Evolutionary conservation across 1,284 basidiomycete genomes (phyloP), one percentile per base, ranked within the genome.

Genomic region (Athelia psychrophila): DNA sequence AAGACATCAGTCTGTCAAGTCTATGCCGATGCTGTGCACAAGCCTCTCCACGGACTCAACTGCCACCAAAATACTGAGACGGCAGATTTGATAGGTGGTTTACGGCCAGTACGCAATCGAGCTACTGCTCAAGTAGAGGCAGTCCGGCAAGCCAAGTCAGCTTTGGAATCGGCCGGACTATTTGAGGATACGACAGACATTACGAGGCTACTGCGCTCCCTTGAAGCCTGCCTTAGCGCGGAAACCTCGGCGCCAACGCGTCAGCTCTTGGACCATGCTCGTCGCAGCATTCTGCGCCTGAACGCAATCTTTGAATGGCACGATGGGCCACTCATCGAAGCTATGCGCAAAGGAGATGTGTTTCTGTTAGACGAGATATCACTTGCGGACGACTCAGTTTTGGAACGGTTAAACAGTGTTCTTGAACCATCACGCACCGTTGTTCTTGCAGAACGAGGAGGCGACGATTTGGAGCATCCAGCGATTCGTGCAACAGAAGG

Each of bases 1-100:
- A 99, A 99, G 73, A 99, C 97, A 0, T 96, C 95, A 0, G 91
- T 98, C 20, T 98, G 96, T 63, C 94, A 99, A 65, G 75, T 95
- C 6, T 88, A 92, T 54, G 91, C 95, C 0, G 77, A 84, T 46
- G 84, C 85, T 3, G 74, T 84, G 23, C 72, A 72, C 27, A 84
- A 84, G 59, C 72, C 71, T 36, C 75, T 99, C 16, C 77, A 89
- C 58, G 80, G 84, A 6, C 83, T 99, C 61, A 98, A 93, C 64
- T 99, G 96, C 64, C 97, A 99, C 68, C 95, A 98, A 68, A 99
- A 98, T 65, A 99, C 96, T n/a, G 97, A 99, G 72, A 97, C 96
- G 0, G 93, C 96, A 8, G 97, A 99, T 69, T 76, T 99, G 36
- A 91, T 99, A 47, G 97, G 97, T 35, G 93, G 94, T 30, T 83